Percentiles rank a stretch among this genome's conserved stretches.
These are phyloP conservation scores for Yarrowia deformans DNA, from an alignment of 805 yeast species.

Conservation along the genomic window DNA sequence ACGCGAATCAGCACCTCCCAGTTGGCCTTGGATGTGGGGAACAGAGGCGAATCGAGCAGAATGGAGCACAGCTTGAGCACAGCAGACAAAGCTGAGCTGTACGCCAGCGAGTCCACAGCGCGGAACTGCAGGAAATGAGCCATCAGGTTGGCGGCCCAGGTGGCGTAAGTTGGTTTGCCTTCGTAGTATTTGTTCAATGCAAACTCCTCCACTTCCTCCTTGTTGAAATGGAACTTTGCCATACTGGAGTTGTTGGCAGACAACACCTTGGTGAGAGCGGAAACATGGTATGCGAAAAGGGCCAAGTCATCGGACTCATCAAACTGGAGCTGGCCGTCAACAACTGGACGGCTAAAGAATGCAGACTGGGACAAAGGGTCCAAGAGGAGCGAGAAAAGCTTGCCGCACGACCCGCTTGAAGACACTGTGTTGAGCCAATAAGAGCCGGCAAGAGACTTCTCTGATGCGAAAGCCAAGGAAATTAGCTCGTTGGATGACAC, in stretches of 20 bases:
- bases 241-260: constrained; percentile 34
- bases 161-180: constrained; percentile 18
- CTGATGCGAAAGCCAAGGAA: constrained; percentile 26
- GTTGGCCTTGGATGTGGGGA: constrained; percentile 24
- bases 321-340: constrained; percentile 41
- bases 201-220: constrained; percentile 35
- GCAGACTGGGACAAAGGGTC: constrained; percentile 59
- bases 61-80: constrained; percentile 32
- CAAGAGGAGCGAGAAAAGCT: constrained; percentile 66
- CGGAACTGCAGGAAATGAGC: constrained; percentile 24
- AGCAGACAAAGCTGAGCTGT: constrained; percentile 33
- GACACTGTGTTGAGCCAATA: constrained; percentile 45
- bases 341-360: constrained; percentile 45
- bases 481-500: constrained; percentile 35
- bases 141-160: constrained; percentile 21
- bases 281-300: constrained; percentile 67
- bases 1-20: constrained; percentile 36
- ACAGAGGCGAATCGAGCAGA: constrained; percentile 31
- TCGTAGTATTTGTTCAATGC: constrained; percentile 8
- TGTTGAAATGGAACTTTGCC: constrained; percentile 38
- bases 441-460: constrained; percentile 35
- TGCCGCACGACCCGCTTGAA: constrained; percentile 60
- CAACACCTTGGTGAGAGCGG: constrained; percentile 61
- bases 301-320: constrained; percentile 64
- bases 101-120: constrained; percentile 12